Evolutionary conservation across 495 filamentous ascomycete genomes (phyloP), one percentile per base, ranked within the genome.

Genomic region (Penicillium angulare): DNA sequence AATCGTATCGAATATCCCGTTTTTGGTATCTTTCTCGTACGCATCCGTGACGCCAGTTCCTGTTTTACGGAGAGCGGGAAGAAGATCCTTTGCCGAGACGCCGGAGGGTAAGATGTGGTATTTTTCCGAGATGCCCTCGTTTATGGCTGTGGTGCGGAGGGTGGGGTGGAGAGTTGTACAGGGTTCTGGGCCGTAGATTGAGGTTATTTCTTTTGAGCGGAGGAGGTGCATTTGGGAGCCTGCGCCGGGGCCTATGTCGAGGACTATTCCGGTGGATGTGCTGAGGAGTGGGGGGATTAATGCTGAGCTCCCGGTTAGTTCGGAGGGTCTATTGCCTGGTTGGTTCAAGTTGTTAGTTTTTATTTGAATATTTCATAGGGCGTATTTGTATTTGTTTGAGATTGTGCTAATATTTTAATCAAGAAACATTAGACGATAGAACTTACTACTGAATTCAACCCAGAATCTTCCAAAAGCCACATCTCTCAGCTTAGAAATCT

Each of bases 141-240:
- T 55, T 6, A 54, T 54, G 17, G 86, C 70, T 15, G 70, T 73
- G 0, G 50, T 47, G 3, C 68, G 68, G 26, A 92, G 67, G 10
- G 54, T 57, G 1, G 38, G 51, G 62, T 89, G 86, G 0, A 86
- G 73, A 0, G 65, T 66, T 0, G 29, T 3, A 59, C 86, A 88
- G 2, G 86, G 86, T 67, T 90, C 86, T 1, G 87, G 72, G 54
- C 86, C 86, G 63, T 81, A 86, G 36, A 90, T 76, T 47, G 77
- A 74, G 26, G 67, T 80, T 47, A 87, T 75, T 4, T 56, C 56
- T 0, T 62, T 65, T 5, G 68, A 66, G 36, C 61, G 66, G 13
- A 77, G 65, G 41, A 71, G 66, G 9, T 69, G 69, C 65, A 78
- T 74, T 42, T 78, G 72, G 1, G 67, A 66, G 26, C 77, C 76